Evolutionary conservation across 1,139 yeast species (phyloP).

Genomic region (Yamadazyma siamensis): DNA sequence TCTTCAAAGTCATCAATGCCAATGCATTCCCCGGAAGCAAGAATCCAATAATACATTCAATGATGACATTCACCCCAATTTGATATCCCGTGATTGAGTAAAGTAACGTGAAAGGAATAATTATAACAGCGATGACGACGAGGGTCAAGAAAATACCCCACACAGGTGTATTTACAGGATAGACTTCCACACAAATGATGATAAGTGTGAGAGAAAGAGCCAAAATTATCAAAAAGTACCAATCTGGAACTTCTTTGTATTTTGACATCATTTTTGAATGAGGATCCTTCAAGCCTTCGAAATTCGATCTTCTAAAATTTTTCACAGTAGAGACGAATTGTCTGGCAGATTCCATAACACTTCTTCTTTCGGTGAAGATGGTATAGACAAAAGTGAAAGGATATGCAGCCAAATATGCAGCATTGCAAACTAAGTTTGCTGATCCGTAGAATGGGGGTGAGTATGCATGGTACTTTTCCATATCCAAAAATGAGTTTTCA

Average conservation of each 20-base stretch:
- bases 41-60: background rate
- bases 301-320: slow-evolving; percentile 1
- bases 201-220: slow-evolving; percentile 28
- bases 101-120: background rate
- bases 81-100: slow-evolving; percentile 1
- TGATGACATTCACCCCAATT: slow-evolving; percentile 1
- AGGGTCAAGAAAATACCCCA: background rate
- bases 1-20: background rate
- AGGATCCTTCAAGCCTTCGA: background rate
- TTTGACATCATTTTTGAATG: background rate
- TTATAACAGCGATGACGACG: background rate
- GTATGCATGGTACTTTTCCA: slow-evolving; percentile 36
- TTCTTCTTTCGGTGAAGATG: background rate
- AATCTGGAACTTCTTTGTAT: slow-evolving; percentile 16
- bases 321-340: slow-evolving; percentile 1
- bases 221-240: slow-evolving; percentile 48
- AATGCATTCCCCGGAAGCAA: slow-evolving; percentile 1
- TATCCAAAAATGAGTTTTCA: slow-evolving; percentile 39
- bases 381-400: slow-evolving; percentile 1
- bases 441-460: slow-evolving; percentile 46
- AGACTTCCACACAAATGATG: slow-evolving; percentile 16
- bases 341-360: background rate
- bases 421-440: slow-evolving; percentile 44
- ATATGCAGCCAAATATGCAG: slow-evolving; percentile 14
- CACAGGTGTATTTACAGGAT: background rate